These are phyloP conservation scores for Erigeron philadelphicus DNA, from an alignment of 140 eudicot species.

Conservation along the genomic window DNA sequence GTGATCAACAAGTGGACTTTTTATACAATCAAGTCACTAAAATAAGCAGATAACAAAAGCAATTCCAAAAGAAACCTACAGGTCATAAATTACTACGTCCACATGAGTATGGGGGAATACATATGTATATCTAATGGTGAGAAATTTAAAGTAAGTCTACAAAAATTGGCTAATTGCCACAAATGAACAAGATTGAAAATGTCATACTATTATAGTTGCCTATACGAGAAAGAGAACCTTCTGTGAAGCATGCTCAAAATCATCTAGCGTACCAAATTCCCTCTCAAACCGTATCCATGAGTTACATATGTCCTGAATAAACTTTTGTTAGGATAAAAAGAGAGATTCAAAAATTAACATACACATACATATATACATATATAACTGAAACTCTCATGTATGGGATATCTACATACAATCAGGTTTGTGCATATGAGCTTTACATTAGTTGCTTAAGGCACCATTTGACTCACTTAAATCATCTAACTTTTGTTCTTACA, in stretches of 20 bases:
- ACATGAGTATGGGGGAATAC: no score
- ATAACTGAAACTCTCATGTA: conserved; percentile 5
- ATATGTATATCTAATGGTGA: no score
- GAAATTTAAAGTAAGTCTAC: no score
- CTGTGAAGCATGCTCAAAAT: conserved; percentile 68
- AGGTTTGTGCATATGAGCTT: not conserved
- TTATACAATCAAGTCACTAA: no score
- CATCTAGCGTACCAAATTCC: conserved; percentile 76
- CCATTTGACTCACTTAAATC: not conserved
- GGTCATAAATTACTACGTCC: no score
- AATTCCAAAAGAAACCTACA: no score
- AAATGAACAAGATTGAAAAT: not conserved
- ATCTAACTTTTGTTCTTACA: no score
- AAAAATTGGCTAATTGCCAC: no score
- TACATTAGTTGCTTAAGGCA: not conserved
- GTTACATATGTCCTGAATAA: conserved; percentile 79
- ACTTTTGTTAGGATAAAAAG: conserved; percentile 30
- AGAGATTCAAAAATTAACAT: no score
- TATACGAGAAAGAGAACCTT: conserved; percentile 47
- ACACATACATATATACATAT: not conserved
- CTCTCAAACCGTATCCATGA: conserved; percentile 87
- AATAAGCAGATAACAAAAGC: no score
- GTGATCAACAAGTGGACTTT: no score
- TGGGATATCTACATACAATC: conserved; percentile 11
- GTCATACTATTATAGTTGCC: conserved; percentile 14